Evolutionary conservation across 192 early-diverging fungal genomes (phyloP).

Genomic region (Spinellus fusiger): DNA sequence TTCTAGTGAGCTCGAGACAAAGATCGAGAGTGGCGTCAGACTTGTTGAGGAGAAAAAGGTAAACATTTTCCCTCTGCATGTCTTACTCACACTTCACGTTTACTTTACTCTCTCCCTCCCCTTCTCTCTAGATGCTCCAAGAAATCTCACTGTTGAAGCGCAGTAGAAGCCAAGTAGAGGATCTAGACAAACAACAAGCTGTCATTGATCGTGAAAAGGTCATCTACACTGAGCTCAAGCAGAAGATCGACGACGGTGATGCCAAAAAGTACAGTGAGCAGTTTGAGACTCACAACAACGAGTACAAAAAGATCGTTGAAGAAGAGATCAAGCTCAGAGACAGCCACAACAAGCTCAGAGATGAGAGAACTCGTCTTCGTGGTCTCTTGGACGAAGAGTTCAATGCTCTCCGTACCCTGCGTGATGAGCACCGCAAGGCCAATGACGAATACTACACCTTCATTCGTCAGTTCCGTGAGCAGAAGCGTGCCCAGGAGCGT

Average conservation of each 20-base stretch:
- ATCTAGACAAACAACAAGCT: constrained; percentile 46
- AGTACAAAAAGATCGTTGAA: constrained; percentile 62
- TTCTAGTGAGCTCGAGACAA: constrained; percentile 63
- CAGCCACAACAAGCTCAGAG: constrained; percentile 57
- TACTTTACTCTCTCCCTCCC: constrained; percentile 17
- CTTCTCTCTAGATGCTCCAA: constrained; percentile 54
- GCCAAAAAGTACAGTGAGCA: constrained; percentile 61
- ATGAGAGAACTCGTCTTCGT: constrained; percentile 66
- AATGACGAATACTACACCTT: constrained; percentile 71
- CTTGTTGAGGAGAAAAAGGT: constrained; percentile 83
- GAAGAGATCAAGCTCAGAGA: constrained; percentile 58
- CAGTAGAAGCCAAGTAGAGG: constrained; percentile 65
- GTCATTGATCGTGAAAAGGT: constrained; percentile 52
- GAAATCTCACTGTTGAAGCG: constrained; percentile 79
- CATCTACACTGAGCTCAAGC: constrained; percentile 59
- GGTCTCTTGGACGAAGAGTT: constrained; percentile 66
- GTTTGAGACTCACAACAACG: constrained; percentile 62
- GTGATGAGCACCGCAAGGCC: constrained; percentile 63
- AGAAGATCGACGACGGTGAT: constrained; percentile 57
- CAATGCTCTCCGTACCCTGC: constrained; percentile 57
- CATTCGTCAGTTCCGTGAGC: constrained; percentile 62
- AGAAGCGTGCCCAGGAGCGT: constrained; percentile 62
- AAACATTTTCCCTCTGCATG: constrained; percentile 17
- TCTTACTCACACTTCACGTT: constrained; percentile 9
- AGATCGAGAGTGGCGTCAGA: constrained; percentile 74